phyloP scores from a whole-genome alignment of 176 grass and related monocot genomes.

The Carex cristatella region DNA sequence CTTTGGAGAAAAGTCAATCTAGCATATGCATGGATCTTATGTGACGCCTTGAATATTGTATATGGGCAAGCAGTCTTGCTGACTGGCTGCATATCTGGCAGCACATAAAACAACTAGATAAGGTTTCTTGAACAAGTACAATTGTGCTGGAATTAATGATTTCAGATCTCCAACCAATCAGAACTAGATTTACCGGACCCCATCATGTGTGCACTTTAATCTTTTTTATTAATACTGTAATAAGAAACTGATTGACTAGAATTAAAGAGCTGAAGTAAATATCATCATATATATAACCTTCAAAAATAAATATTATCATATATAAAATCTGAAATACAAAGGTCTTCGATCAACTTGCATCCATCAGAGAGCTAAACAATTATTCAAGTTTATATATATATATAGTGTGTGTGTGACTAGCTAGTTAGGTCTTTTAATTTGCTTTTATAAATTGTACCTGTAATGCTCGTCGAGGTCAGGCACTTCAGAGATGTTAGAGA shows the following conservation, averaged over 20 bases:
- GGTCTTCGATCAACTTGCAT: neutral
- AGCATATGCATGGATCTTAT: neutral
- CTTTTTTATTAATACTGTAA: neutral
- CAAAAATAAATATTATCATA: neutral
- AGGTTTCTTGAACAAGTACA: neutral
- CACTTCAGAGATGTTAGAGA: slow-evolving; percentile 39
- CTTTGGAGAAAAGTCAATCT: slow-evolving; percentile 4
- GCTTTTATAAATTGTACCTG: slow-evolving; percentile 13
- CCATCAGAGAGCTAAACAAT: neutral
- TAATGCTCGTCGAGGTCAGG: slow-evolving; percentile 55
- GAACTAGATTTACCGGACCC: neutral
- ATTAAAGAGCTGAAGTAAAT: neutral
- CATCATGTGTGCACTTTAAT: neutral
- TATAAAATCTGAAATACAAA: neutral
- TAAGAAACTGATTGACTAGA: neutral
- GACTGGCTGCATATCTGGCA: neutral
- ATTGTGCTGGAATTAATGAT: neutral
- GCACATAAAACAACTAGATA: neutral
- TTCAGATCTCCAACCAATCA: neutral
- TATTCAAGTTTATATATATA: neutral
- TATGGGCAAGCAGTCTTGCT: neutral
- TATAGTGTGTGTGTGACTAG: neutral
- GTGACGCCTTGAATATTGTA: neutral
- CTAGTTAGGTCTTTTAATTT: neutral
- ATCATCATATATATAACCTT: no score